A percentile compares a stretch with the other conserved stretches of the same genome.
phyloP scores from a whole-genome alignment of 2,329 filamentous ascomycete genomes.

The Ophiostoma montium region DNA sequence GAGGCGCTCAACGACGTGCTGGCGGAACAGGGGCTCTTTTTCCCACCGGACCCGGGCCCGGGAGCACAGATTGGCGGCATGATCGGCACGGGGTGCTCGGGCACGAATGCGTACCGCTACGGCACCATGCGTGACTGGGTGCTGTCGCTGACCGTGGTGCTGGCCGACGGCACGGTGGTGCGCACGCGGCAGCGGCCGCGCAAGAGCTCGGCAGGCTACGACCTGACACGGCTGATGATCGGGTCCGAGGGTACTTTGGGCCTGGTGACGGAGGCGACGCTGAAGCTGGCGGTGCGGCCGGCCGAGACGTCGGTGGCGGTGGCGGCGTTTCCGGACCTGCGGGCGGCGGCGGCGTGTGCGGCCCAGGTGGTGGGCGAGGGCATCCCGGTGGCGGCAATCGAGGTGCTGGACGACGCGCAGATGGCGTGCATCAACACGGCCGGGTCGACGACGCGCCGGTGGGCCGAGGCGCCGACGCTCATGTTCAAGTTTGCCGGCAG shows the following conservation, averaged over 20 bases:
- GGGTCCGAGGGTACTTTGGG: slow-evolving; percentile 86
- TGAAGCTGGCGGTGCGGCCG: slow-evolving; percentile 75
- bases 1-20: slow-evolving; percentile 71
- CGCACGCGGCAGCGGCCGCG: slow-evolving; percentile 78
- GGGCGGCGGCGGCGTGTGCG: slow-evolving; percentile 65
- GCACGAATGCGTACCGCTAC: slow-evolving; percentile 84
- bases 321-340: slow-evolving; percentile 41
- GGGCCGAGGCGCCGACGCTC: slow-evolving; percentile 60
- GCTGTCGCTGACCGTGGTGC: slow-evolving; percentile 68
- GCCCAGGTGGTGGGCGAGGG: slow-evolving; percentile 66
- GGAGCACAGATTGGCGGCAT: slow-evolving; percentile 87
- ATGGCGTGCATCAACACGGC: slow-evolving; percentile 58
- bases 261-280: slow-evolving; percentile 76
- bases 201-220: slow-evolving; percentile 85
- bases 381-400: slow-evolving; percentile 78
- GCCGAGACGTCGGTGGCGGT: slow-evolving; percentile 71
- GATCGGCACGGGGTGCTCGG: slow-evolving; percentile 59
- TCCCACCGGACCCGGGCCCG: slow-evolving; percentile 81
- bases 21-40: slow-evolving; percentile 62
- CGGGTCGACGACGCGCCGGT: slow-evolving; percentile 49
- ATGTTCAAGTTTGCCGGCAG: slow-evolving; percentile 79
- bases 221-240: slow-evolving; percentile 78
- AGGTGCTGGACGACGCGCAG: slow-evolving; percentile 84
- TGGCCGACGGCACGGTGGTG: slow-evolving; percentile 80
- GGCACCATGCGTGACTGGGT: slow-evolving; percentile 96